A percentile compares a stretch with the other conserved stretches of the same genome.
Evolutionary conservation across 345 rosid genomes (phyloP).

Genomic region (Pistacia atlantica): DNA sequence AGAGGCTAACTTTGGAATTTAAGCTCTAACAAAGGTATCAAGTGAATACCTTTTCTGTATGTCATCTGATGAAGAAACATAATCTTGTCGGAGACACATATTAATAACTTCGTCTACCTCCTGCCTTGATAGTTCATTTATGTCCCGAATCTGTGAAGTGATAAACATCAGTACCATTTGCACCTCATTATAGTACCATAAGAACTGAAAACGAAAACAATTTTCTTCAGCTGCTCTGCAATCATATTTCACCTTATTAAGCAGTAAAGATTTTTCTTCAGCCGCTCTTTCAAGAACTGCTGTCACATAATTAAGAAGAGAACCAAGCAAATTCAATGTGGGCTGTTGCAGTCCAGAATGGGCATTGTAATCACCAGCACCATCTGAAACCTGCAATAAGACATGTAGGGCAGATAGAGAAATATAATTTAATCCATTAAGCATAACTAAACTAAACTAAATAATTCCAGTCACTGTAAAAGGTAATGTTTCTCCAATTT

Average conservation of each 20-base stretch:
- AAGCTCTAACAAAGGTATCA: background rate
- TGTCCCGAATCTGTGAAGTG: conserved; percentile 69
- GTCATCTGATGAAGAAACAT: conserved; percentile 66
- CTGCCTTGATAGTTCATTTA: conserved; percentile 93
- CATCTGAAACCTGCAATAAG: conserved; percentile 56
- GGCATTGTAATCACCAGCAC: conserved; percentile 39
- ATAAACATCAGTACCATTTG: conserved; percentile 2
- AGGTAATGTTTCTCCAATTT: conserved; percentile 1
- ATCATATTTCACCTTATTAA: conserved; percentile 59
- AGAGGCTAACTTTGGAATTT: too few species aligned
- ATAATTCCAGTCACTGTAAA: background rate
- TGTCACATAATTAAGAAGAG: conserved; percentile 68
- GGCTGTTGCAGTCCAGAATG: conserved; percentile 66
- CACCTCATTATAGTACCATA: background rate
- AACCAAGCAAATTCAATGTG: conserved; percentile 56
- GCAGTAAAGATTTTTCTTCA: conserved; percentile 80
- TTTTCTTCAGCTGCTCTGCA: background rate
- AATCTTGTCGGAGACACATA: conserved; percentile 61
- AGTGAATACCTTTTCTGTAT: conserved; percentile 72
- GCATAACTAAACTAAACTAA: background rate
- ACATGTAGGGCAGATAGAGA: conserved; percentile 15
- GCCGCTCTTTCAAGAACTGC: conserved; percentile 80
- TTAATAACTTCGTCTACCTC: conserved; percentile 89
- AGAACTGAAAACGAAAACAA: background rate
- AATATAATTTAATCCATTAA: background rate